These are phyloP conservation scores for Fraxinus xanthoxyloides DNA, from an alignment of 305 asterid genomes.

Conservation along the genomic window DNA sequence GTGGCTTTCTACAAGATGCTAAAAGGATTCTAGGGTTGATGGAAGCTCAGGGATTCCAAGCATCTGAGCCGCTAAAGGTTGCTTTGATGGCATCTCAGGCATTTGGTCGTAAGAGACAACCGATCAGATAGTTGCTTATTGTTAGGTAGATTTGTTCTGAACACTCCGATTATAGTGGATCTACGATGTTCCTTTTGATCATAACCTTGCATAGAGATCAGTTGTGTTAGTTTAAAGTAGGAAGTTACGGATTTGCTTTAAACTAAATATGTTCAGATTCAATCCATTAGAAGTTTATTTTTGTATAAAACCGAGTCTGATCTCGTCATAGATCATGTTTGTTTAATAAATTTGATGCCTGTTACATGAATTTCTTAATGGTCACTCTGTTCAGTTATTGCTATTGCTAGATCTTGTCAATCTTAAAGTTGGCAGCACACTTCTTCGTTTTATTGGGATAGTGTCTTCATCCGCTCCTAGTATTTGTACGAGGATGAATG, in stretches of 20 bases:
- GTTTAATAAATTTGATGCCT: neutral
- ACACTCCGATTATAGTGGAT: neutral
- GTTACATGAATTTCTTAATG: neutral
- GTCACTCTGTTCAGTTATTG: too few relatives aligned
- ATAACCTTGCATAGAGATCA: neutral
- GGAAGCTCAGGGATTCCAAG: conserved; percentile 53
- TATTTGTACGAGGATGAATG: too few relatives aligned
- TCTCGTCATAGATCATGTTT: neutral
- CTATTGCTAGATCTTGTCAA: neutral
- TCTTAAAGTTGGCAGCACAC: neutral
- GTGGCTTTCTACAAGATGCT: conserved; percentile 70
- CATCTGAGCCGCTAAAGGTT: conserved; percentile 21
- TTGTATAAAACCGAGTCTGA: neutral
- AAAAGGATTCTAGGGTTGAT: conserved; percentile 44
- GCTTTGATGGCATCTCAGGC: conserved; percentile 18
- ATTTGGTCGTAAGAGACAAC: conserved; percentile 17
- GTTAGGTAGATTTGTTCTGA: conserved; percentile 9
- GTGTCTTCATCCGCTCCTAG: neutral
- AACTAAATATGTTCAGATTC: neutral
- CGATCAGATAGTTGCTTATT: conserved; percentile 2
- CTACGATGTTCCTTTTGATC: neutral
- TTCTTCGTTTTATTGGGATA: neutral
- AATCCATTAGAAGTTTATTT: neutral
- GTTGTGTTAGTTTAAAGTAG: neutral
- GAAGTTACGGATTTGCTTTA: neutral